These are phyloP conservation scores for Penicillium sclerotiorum DNA, from an alignment of 2,329 filamentous ascomycete genomes.

Conservation along the genomic window DNA sequence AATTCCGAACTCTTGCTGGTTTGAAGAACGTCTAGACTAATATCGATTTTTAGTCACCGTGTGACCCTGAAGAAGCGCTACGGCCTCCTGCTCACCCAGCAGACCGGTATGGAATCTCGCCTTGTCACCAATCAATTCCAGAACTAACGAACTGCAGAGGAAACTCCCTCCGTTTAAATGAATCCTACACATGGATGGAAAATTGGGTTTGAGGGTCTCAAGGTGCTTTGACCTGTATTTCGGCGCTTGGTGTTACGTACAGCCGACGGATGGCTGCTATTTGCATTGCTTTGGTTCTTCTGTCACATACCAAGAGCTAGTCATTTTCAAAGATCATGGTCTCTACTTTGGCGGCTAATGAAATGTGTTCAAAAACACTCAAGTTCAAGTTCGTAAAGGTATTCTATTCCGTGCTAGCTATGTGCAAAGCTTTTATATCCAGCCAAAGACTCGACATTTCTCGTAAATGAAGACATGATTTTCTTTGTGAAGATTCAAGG, in stretches of 20 bases:
- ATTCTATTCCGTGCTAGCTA: slow-evolving; percentile 18
- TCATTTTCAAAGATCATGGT: slow-evolving; percentile 11
- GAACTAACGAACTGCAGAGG: not conserved
- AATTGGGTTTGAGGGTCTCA: slow-evolving; percentile 24
- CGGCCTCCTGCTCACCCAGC: slow-evolving; percentile 82
- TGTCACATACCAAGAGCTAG: slow-evolving; percentile 14
- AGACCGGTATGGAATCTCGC: slow-evolving; percentile 47
- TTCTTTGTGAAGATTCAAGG: slow-evolving; percentile 6
- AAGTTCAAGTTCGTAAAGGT: slow-evolving; percentile 13
- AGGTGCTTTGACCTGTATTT: slow-evolving; percentile 31
- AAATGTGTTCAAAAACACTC: slow-evolving; percentile 5
- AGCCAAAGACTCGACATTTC: slow-evolving; percentile 14
- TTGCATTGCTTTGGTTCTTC: slow-evolving; percentile 26
- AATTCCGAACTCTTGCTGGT: too few relatives aligned
- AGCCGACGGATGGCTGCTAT: slow-evolving; percentile 30
- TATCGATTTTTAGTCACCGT: slow-evolving; percentile 65
- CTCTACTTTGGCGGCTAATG: slow-evolving; percentile 18
- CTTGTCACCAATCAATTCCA: not conserved
- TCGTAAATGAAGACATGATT: slow-evolving; percentile 19
- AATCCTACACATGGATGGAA: slow-evolving; percentile 12
- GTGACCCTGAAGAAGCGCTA: slow-evolving; percentile 95
- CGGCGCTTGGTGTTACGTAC: slow-evolving; percentile 45
- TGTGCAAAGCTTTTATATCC: slow-evolving; percentile 28
- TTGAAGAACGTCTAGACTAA: slow-evolving; percentile 3
- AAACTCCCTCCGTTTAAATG: slow-evolving; percentile 1